These are phyloP conservation scores for Gigaspora rosea DNA, from an alignment of 192 early-diverging fungal genomes.

Conservation along the genomic window DNA sequence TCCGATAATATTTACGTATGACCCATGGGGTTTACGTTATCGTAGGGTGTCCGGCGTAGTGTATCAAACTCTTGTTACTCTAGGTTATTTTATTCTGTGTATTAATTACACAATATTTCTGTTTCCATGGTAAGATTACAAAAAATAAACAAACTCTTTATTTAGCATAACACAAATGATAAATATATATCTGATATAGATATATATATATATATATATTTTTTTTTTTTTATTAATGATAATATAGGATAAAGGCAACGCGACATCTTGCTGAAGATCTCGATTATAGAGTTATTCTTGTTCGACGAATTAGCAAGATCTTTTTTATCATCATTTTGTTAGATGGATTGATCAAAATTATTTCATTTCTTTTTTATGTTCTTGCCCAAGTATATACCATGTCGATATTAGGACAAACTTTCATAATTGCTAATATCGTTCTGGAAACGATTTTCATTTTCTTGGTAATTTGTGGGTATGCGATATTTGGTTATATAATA, in stretches of 20 bases:
- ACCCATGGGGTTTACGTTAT: not conserved
- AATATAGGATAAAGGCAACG: not conserved
- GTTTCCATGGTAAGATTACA: constrained; percentile 7
- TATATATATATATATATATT: too few relatives aligned
- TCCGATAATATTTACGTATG: not conserved
- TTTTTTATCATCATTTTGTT: not conserved
- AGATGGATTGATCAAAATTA: not conserved
- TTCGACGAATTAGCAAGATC: not conserved
- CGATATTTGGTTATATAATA: not conserved
- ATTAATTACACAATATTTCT: not conserved
- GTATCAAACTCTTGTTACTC: not conserved
- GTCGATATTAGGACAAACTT: not conserved
- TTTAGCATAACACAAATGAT: too few relatives aligned
- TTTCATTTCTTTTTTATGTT: not conserved
- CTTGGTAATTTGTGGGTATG: not conserved
- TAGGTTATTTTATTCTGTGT: not conserved
- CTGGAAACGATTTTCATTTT: not conserved
- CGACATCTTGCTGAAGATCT: not conserved
- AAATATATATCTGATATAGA: too few relatives aligned
- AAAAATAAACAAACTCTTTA: not conserved
- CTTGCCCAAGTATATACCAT: not conserved
- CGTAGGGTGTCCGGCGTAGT: not conserved
- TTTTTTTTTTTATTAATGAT: not conserved
- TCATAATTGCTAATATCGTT: not conserved
- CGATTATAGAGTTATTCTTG: not conserved